Percentiles rank a stretch among this genome's conserved stretches.
Conservation (phyloP, 2,329 filamentous ascomycete genomes). For the Teratosphaeria zuluensis region DNA sequence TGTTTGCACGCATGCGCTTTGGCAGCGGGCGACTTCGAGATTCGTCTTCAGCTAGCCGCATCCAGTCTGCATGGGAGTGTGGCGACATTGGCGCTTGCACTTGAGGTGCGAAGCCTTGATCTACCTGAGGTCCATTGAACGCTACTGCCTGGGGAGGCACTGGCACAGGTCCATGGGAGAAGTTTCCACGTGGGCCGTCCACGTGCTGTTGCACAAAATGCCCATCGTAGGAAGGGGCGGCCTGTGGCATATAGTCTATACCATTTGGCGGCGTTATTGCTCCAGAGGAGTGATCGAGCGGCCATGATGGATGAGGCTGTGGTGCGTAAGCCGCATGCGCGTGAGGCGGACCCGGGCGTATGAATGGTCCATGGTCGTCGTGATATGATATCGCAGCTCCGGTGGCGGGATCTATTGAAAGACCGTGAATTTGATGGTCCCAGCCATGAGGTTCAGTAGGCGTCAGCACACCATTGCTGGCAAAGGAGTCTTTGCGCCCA, state of each 20-base stretch:
- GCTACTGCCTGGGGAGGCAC: conserved; percentile 31
- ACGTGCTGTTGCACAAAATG: conserved; percentile 14
- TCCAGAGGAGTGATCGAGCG: conserved; percentile 53
- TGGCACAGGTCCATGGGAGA: conserved; percentile 29
- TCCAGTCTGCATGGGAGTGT: conserved; percentile 52
- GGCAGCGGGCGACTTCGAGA: conserved; percentile 37
- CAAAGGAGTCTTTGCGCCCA: conserved; percentile 24
- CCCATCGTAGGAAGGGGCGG: conserved; percentile 34
- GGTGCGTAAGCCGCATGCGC: conserved; percentile 55
- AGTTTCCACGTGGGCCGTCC: conserved; percentile 28
- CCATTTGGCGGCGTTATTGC: conserved; percentile 67
- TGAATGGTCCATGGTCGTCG: conserved; percentile 16
- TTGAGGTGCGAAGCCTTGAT: conserved; percentile 41
- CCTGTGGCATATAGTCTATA: conserved; percentile 48
- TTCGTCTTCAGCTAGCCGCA: conserved; percentile 42
- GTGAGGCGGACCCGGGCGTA: conserved; percentile 33
- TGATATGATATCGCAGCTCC: conserved; percentile 12
- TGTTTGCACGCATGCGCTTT: conserved; percentile 55
- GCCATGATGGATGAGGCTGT: conserved; percentile 44
- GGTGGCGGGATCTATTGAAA: conserved; percentile 13
- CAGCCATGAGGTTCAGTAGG: conserved; percentile 20
- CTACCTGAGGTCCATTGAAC: conserved; percentile 29
- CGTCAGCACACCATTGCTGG: conserved; percentile 23
- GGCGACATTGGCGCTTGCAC: conserved; percentile 50
- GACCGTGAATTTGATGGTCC: conserved; percentile 19